Evolutionary conservation across 768 basidiomycete species (phyloP).

Genomic region (Mycena olivaceomarginata): DNA sequence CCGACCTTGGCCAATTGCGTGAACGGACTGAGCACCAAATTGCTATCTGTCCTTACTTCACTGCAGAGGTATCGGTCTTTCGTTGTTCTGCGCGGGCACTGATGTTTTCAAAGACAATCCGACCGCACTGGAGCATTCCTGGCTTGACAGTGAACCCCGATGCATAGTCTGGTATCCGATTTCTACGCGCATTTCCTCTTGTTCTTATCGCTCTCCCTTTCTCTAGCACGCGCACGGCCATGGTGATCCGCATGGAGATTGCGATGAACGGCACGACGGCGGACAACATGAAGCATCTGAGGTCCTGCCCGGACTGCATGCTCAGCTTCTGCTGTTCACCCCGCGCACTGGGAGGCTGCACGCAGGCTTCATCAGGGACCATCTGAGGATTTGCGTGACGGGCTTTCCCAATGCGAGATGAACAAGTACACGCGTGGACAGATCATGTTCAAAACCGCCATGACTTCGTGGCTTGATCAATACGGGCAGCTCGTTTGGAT

Average conservation of each 20-base stretch:
- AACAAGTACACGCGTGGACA: too few relatives aligned
- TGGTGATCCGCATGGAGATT: conserved; percentile 22
- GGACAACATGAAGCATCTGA: too few relatives aligned
- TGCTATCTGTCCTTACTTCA: background rate
- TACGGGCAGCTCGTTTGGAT: too few relatives aligned
- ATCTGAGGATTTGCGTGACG: too few relatives aligned
- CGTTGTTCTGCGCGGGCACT: background rate
- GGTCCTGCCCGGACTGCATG: too few relatives aligned
- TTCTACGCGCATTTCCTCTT: conserved; percentile 19
- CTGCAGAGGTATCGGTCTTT: conserved; percentile 23
- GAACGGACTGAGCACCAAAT: background rate
- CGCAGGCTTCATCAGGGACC: too few relatives aligned
- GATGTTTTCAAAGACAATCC: conserved; percentile 12
- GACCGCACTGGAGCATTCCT: conserved; percentile 21
- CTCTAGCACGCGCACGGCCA: conserved; percentile 16
- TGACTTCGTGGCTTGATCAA: too few relatives aligned
- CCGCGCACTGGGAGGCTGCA: too few relatives aligned
- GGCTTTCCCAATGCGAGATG: too few relatives aligned
- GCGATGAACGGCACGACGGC: too few relatives aligned
- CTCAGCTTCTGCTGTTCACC: too few relatives aligned
- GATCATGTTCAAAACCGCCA: too few relatives aligned
- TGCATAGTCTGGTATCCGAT: conserved; percentile 22
- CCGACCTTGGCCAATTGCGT: conserved; percentile 6
- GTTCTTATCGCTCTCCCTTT: conserved; percentile 22
- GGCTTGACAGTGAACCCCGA: conserved; percentile 22